Evolutionary conservation across 768 basidiomycete species (phyloP).

Genomic region (Tylopilus vinaceipallidus): DNA sequence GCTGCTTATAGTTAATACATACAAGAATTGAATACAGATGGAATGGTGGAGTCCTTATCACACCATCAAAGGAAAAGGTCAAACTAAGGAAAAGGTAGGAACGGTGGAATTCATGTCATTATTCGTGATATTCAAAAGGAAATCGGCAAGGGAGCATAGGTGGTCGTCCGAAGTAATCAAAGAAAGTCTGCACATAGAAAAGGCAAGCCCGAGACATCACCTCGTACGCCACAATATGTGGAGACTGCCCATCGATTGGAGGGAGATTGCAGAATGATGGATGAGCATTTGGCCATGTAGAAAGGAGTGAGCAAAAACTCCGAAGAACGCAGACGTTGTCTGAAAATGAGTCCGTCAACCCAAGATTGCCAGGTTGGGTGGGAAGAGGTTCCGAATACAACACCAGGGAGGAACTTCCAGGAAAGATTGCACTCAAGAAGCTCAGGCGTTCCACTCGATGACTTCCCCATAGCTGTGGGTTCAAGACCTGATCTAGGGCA

Average conservation of each 20-base stretch:
- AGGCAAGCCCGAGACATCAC: not conserved
- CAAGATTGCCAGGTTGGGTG: not conserved
- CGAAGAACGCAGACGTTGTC: not conserved
- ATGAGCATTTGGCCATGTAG: not conserved
- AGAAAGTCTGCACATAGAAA: constrained; percentile 2
- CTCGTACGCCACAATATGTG: not conserved
- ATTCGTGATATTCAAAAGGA: no score
- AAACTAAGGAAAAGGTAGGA: no score
- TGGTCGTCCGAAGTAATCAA: not conserved
- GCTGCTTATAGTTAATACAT: no score
- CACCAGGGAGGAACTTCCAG: not conserved
- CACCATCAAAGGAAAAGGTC: no score
- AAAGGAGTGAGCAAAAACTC: not conserved
- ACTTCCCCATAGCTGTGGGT: constrained; percentile 4
- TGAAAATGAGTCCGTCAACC: not conserved
- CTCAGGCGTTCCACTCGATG: not conserved
- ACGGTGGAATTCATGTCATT: no score
- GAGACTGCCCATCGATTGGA: no score
- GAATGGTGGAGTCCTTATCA: no score
- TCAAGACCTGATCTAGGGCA: constrained; percentile 14
- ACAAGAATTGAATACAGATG: no score
- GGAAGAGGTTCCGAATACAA: not conserved
- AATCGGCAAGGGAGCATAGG: constrained; percentile 1
- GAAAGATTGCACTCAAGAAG: not conserved
- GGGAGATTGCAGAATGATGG: no score